phyloP scores from a whole-genome alignment of 2,329 filamentous ascomycete species.

The Aspergillus sp. region DNA sequence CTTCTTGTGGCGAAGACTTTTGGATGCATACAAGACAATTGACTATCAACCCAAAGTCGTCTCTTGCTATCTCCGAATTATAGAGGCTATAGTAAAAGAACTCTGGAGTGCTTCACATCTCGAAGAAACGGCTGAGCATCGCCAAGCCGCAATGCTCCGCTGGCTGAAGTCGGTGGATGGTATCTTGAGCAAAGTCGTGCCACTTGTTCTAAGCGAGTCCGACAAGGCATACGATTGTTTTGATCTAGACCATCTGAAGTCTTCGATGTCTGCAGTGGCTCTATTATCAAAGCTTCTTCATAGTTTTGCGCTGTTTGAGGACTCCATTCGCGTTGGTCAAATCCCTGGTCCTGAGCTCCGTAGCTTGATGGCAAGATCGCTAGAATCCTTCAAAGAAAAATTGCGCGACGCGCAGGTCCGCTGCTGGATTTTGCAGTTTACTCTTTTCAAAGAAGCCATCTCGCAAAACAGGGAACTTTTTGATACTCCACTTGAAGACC shows the following conservation, averaged over 20 bases:
- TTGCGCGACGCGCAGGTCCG: slow-evolving; percentile 83
- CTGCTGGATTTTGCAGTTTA: slow-evolving; percentile 83
- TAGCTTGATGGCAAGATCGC: slow-evolving; percentile 37
- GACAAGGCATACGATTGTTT: slow-evolving; percentile 72
- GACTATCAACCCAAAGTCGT: slow-evolving; percentile 83
- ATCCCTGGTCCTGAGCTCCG: slow-evolving; percentile 56
- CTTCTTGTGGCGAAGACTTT: slow-evolving; percentile 86
- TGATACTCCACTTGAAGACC: slow-evolving; percentile 62
- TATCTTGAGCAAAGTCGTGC: slow-evolving; percentile 66
- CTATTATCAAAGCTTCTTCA: slow-evolving; percentile 72
- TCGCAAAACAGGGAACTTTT: slow-evolving; percentile 62
- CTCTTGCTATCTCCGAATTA: slow-evolving; percentile 78
- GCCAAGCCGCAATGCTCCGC: slow-evolving; percentile 67
- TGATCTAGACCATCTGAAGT: slow-evolving; percentile 70
- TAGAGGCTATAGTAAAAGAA: slow-evolving; percentile 75
- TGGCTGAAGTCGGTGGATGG: slow-evolving; percentile 77
- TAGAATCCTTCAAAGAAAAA: slow-evolving; percentile 56
- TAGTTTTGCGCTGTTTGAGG: slow-evolving; percentile 74
- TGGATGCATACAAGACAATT: slow-evolving; percentile 81
- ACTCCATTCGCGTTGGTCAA: slow-evolving; percentile 76
- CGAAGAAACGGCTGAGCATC: slow-evolving; percentile 55
- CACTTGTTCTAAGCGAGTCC: slow-evolving; percentile 61
- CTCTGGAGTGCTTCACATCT: slow-evolving; percentile 57
- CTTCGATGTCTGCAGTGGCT: slow-evolving; percentile 67
- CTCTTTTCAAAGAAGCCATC: slow-evolving; percentile 70